Evolutionary conservation across 202 grass and related monocot species (phyloP).

Genomic region (Hordeum pubiflorum): DNA sequence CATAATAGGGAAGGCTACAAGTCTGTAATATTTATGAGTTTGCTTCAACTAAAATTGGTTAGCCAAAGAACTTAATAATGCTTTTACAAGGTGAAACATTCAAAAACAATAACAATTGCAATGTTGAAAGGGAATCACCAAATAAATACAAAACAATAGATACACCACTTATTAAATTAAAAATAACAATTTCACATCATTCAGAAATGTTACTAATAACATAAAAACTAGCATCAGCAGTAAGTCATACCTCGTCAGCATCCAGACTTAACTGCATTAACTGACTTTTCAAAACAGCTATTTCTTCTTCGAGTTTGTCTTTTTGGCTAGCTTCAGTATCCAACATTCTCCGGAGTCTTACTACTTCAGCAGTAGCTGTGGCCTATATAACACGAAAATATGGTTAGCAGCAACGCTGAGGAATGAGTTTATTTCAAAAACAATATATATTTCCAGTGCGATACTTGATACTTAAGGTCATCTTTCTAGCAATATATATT

Average conservation of each 20-base stretch:
- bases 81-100: background rate
- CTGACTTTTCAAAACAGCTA: conserved; percentile 70
- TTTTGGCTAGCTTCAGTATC: conserved; percentile 82
- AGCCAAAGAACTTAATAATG: background rate
- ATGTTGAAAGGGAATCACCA: background rate
- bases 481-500: background rate
- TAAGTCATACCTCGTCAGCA: conserved; percentile 77
- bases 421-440: background rate
- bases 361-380: conserved; percentile 68
- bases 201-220: background rate
- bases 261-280: conserved; percentile 88
- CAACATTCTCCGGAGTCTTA: conserved; percentile 71
- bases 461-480: conserved; percentile 73
- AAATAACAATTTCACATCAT: conserved; percentile 6
- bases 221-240: background rate
- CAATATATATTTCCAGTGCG: conserved; percentile 55
- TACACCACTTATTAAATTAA: background rate
- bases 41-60: background rate
- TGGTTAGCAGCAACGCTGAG: conserved; percentile 2
- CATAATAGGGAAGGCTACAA: background rate
- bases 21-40: background rate
- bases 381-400: conserved; percentile 44
- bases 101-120: background rate
- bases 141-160: conserved; percentile 6
- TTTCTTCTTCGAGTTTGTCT: conserved; percentile 91